phyloP scores from a whole-genome alignment of 768 basidiomycete genomes.

The Russula abietina region DNA sequence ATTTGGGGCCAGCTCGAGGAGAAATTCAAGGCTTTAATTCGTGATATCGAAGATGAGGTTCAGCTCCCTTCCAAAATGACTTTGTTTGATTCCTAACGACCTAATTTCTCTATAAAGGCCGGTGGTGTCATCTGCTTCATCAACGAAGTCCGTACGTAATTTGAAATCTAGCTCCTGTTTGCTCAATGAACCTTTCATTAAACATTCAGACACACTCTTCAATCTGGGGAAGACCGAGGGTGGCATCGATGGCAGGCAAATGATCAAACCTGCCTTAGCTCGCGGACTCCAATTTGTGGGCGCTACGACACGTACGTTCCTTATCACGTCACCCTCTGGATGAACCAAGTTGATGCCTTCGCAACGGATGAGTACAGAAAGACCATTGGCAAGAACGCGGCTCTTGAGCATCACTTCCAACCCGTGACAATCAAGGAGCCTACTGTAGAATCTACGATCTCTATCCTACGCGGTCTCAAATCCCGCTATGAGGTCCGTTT shows the following conservation, averaged over 20 bases:
- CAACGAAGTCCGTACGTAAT: conserved; percentile 80
- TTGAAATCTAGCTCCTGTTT: not conserved
- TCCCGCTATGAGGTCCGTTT: no score
- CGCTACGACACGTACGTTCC: no score
- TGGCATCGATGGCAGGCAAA: no score
- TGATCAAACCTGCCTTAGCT: no score
- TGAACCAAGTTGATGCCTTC: not conserved
- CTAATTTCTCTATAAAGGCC: conserved; percentile 38
- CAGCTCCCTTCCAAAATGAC: conserved; percentile 27
- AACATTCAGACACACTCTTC: conserved; percentile 59
- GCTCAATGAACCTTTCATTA: not conserved
- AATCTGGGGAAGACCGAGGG: conserved; percentile 90
- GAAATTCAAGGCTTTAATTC: no score
- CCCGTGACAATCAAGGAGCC: conserved; percentile 87
- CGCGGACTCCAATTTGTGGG: no score
- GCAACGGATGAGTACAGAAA: conserved; percentile 81
- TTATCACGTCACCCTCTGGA: not conserved
- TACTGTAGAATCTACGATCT: no score
- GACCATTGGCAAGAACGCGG: no score
- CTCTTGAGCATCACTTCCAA: conserved; percentile 87
- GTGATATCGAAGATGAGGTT: no score
- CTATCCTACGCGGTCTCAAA: no score
- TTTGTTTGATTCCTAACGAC: conserved; percentile 22
- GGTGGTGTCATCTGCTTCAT: conserved; percentile 89
- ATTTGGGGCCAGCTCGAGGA: conserved; percentile 91